Base-by-base conservation (phyloP, 495 filamentous ascomycete species). In the Lindgomyces ingoldianus region DNA sequence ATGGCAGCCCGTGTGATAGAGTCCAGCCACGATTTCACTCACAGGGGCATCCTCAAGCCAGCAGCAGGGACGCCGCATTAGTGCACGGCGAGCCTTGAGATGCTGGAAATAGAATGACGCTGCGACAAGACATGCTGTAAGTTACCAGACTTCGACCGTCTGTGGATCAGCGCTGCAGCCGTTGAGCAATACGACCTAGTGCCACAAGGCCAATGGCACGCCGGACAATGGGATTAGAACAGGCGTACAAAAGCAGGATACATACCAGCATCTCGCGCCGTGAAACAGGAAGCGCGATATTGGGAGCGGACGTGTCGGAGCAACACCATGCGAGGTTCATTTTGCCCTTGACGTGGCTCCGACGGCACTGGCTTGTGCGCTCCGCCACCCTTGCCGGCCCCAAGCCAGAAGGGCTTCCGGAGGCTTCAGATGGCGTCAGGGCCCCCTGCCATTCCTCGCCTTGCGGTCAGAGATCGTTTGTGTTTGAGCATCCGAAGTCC, bases 21-120 rank as follows among this genome's bases (percentile, higher is more conserved):
- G 45, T n/a, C 45, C 33, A 39, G 33, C 33, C 33, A 39, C 33
- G 33, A 39, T 24, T 52, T 16, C 4, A 6, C 49, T 4, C 19
- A 22, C 49, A 29, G 49, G 49, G 49, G 49, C 3, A 25, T 29
- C 14, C 49, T 52, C 49, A 52, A 52, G 26, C 49, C 22, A 18
- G 49, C 49, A 22, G 9, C 49, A 29, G 14, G 49, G 49, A 16
- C 25, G 46, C 36, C 8, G 49, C 4, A 16, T 16, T 52, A 27
- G 49, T 22, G 49, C 49, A 52, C 49, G 49, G 49, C 25, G 9
- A 18, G 25, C 19, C 21, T 10, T 52, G 49, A 6, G 11, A 52
- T 16, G 25, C 49, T 52, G 49, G 14, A 52, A 52, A 52, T 52
- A 52, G 49, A 22, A 52, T 3, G 3, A 29, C 21, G 49, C 6